Evolutionary conservation across 2,329 filamentous ascomycete species (phyloP).

Genomic region (Aureobasidium zeae): DNA sequence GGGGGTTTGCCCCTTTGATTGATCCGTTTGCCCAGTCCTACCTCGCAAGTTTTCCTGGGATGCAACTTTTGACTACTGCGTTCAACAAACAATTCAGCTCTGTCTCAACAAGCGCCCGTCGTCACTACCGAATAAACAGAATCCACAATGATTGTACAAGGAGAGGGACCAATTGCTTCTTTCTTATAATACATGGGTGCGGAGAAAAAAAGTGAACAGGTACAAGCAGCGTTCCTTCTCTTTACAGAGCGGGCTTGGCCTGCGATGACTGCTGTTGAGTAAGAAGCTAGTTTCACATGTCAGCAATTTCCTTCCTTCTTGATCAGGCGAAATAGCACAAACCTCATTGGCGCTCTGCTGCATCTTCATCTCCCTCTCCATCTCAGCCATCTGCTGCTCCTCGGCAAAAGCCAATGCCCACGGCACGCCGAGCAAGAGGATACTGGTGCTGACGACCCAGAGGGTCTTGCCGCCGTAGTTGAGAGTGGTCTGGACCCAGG

Average conservation of each 20-base stretch:
- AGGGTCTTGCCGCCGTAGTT: slow-evolving; percentile 74
- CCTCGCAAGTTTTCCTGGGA: too few relatives aligned
- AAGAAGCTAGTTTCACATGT: not conserved
- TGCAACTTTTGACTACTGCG: too few relatives aligned
- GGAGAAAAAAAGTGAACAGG: not conserved
- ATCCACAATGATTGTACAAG: slow-evolving; percentile 13
- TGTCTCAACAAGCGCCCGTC: not conserved
- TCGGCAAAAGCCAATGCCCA: slow-evolving; percentile 89
- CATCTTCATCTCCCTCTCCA: slow-evolving; percentile 97
- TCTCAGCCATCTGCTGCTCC: slow-evolving; percentile 93
- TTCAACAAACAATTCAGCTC: too few relatives aligned
- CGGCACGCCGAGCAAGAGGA: slow-evolving; percentile 81
- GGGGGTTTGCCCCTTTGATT: too few relatives aligned
- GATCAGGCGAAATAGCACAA: too few relatives aligned
- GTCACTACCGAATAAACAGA: slow-evolving; percentile 8
- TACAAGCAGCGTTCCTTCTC: not conserved
- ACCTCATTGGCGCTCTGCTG: slow-evolving; percentile 82
- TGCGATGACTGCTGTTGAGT: slow-evolving; percentile 11
- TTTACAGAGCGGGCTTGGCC: slow-evolving; percentile 14
- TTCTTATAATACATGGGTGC: slow-evolving; percentile 6
- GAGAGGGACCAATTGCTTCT: not conserved
- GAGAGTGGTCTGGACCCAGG: slow-evolving; percentile 51
- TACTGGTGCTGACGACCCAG: slow-evolving; percentile 85
- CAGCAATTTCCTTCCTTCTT: not conserved
- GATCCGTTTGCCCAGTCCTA: too few relatives aligned